Base-by-base conservation (phyloP, 1,284 basidiomycete species). In the Melanopsichium pennsylvanicum region DNA sequence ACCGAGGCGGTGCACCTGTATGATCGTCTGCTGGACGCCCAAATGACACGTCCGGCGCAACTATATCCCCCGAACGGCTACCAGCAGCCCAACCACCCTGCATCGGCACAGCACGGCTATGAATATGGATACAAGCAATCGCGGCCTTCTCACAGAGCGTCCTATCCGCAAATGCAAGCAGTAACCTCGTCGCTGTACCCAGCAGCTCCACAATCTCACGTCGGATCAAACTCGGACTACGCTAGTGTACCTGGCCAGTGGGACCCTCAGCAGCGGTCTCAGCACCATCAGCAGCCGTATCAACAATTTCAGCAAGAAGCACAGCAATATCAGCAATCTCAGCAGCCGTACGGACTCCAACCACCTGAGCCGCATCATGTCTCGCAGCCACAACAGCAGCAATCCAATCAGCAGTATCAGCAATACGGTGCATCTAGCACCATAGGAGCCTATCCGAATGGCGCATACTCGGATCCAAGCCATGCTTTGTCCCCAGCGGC, bases 1-100 rank as follows among this genome's bases (percentile, higher is more conserved):
- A 90, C 91, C 0, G 88, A 95, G 81, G 92, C 92, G 0, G 92
- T 97, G 37, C 89, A 89, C 69, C 83, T 95, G 2, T 97, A 96
- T 80, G 93, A 96, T 74, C 86, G 88, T 47, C 84, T 96, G 13
- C 84, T 96, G 38, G 92, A 92, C 29, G 87, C 92, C 49, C 93
- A 96, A 72, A 84, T 93, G 64, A 47, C 49, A 9, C 61, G 62
- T 11, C 68, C 68, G 7, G 41, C 60, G 8, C 50, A 68, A 12
- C 26, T 39, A 1, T 61, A 61, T 18, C 42, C 46, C 9, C 16
- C 52, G n/a, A 45, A 48, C 13, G 47, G 35, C 12, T 55, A 51
- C 15, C 16, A 33, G 23, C 43, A 47, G 10, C 9, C 49, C 36
- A 11, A 10, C 23, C 51, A 67, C 23, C 22, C 31, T 13, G 31